These are phyloP conservation scores for Heterobasidion parviporum DNA, from an alignment of 1,284 basidiomycete genomes.

Conservation along the genomic window DNA sequence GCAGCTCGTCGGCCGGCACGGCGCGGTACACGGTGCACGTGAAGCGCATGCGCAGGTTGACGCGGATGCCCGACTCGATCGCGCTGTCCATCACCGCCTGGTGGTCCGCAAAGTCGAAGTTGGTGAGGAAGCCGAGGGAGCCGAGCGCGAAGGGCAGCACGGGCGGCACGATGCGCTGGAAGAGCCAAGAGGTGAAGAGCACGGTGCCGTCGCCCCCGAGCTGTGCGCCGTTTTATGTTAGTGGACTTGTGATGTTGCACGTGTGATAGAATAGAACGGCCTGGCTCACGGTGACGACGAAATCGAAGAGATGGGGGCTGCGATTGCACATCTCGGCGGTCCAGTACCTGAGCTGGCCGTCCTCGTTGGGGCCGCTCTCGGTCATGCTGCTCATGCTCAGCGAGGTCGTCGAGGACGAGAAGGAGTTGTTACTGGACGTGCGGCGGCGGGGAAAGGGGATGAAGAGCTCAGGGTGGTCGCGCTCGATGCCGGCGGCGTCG, in stretches of 20 bases:
- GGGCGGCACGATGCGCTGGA: conserved; percentile 96
- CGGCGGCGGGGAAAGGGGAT: conserved; percentile 67
- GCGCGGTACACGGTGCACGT: conserved; percentile 97
- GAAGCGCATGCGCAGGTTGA: conserved; percentile 98
- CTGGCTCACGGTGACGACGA: conserved; percentile 84
- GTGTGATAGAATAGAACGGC: neutral
- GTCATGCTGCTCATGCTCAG: conserved; percentile 8
- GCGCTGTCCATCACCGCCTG: conserved; percentile 83
- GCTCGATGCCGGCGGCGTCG: conserved; percentile 83
- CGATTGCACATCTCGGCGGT: conserved; percentile 93
- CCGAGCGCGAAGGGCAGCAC: conserved; percentile 98
- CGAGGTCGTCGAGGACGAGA: conserved; percentile 45
- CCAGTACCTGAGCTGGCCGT: conserved; percentile 97
- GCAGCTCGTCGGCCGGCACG: conserved; percentile 56
- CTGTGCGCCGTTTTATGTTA: conserved; percentile 26
- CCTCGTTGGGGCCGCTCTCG: conserved; percentile 33
- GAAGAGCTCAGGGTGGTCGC: conserved; percentile 87
- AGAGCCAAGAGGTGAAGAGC: conserved; percentile 98
- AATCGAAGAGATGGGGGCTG: conserved; percentile 93
- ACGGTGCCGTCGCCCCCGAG: conserved; percentile 98
- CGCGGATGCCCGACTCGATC: conserved; percentile 90
- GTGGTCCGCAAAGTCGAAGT: conserved; percentile 93
- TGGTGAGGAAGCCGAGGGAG: conserved; percentile 96
- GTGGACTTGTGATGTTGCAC: neutral
- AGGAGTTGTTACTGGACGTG: conserved; percentile 57